phyloP scores from a whole-genome alignment of 805 yeast species.

The Jamesozyma gamospora region DNA sequence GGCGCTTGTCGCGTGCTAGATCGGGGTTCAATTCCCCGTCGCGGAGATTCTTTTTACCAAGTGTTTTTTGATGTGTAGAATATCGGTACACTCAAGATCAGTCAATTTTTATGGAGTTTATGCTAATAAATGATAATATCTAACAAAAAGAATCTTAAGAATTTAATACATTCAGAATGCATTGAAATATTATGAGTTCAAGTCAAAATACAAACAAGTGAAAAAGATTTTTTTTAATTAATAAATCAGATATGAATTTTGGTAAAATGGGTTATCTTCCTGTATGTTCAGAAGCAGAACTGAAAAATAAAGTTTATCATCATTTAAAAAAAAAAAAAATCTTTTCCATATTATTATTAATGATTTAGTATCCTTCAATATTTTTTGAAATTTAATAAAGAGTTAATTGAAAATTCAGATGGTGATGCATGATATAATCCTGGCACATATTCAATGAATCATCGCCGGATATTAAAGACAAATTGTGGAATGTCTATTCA shows the following conservation, averaged over 20 bases:
- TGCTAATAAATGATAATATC: too few species aligned
- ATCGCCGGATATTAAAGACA: constrained; percentile 32
- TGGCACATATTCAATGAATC: constrained; percentile 53
- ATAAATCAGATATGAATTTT: constrained; percentile 41
- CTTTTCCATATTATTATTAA: constrained; percentile 2
- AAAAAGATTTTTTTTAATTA: background rate
- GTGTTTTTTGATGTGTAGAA: too few species aligned
- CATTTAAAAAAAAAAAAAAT: constrained; percentile 9
- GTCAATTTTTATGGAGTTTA: too few species aligned
- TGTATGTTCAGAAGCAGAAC: constrained; percentile 93
- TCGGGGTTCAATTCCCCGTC: too few species aligned
- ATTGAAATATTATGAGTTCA: too few species aligned
- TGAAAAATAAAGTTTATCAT: constrained; percentile 40
- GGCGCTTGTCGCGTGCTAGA: too few species aligned
- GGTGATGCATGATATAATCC: constrained; percentile 94
- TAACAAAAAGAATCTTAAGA: too few species aligned
- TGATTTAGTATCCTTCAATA: background rate
- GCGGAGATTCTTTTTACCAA: too few species aligned
- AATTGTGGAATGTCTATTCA: constrained; percentile 32
- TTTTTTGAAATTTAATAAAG: constrained; percentile 1
- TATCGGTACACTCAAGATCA: too few species aligned
- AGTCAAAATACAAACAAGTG: too few species aligned
- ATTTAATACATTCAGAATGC: too few species aligned
- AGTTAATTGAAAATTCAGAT: constrained; percentile 47
- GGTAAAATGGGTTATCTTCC: constrained; percentile 71